Percentiles rank a stretch among this genome's conserved stretches.
Evolutionary conservation across 805 yeast genomes (phyloP).

Genomic region (Metschnikowia drakensbergensis): DNA sequence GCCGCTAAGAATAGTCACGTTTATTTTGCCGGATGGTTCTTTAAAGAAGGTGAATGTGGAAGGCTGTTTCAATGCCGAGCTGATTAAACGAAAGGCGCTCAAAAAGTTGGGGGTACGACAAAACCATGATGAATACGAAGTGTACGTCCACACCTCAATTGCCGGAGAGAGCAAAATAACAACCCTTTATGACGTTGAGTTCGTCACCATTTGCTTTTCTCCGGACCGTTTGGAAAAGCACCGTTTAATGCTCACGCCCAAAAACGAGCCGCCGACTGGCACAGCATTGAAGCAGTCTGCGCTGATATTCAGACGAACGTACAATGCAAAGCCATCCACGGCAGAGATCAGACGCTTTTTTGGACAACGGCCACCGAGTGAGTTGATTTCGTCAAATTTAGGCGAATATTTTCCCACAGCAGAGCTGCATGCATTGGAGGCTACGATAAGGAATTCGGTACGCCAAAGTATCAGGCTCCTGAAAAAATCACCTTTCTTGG

Average conservation of each 20-base stretch:
- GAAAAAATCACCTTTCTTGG: constrained; percentile 27
- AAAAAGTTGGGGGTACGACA: constrained; percentile 50
- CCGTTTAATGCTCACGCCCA: constrained; percentile 64
- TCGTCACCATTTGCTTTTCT: constrained; percentile 79
- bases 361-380: constrained; percentile 93
- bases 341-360: constrained; percentile 48
- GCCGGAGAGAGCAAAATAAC: constrained; percentile 24
- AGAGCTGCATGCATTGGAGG: constrained; percentile 62
- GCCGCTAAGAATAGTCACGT: constrained; percentile 44
- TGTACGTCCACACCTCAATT: constrained; percentile 48
- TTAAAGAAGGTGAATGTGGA: constrained; percentile 63
- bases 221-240: constrained; percentile 66
- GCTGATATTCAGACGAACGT: constrained; percentile 31
- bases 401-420: constrained; percentile 91
- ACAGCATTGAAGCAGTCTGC: constrained; percentile 56
- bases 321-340: constrained; percentile 15
- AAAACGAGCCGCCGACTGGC: constrained; percentile 58
- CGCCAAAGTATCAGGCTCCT: constrained; percentile 68
- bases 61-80: constrained; percentile 77
- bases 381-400: constrained; percentile 81
- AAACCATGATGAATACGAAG: constrained; percentile 51
- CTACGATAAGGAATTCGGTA: constrained; percentile 80
- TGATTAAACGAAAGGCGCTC: constrained; percentile 67
- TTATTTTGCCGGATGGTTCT: constrained; percentile 73
- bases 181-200: constrained; percentile 68